A percentile compares a stretch with the other conserved stretches of the same genome.
Conservation (phyloP, 148 eudicot genomes). For the Chenopodium berlandieri region DNA sequence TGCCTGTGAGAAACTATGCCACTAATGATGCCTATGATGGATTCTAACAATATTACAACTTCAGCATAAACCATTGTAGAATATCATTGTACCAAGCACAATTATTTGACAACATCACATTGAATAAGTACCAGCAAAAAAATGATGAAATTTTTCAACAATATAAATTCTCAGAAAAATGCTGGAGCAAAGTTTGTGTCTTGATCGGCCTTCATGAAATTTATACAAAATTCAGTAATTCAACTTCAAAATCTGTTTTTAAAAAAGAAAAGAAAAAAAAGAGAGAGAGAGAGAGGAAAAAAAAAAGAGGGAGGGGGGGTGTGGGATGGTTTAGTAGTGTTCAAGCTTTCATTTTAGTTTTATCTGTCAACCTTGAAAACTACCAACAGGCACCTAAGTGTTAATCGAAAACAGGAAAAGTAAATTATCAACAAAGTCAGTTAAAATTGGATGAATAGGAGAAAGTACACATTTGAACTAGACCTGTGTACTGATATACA, state of each 20-base stretch:
- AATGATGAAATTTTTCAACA: not conserved
- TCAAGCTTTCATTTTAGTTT: too few relatives aligned
- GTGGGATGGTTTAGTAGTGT: not conserved
- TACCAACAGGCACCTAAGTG: too few relatives aligned
- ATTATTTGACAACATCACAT: too few relatives aligned
- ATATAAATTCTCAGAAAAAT: not conserved
- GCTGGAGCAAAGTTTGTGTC: not conserved
- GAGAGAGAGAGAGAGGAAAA: too few relatives aligned
- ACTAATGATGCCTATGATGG: too few relatives aligned
- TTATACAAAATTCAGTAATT: not conserved
- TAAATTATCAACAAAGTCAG: not conserved
- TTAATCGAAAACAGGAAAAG: not conserved
- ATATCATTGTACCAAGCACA: too few relatives aligned
- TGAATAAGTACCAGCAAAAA: not conserved
- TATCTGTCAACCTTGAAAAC: too few relatives aligned
- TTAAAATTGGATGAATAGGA: not conserved
- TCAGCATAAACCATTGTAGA: too few relatives aligned
- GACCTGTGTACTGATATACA: not conserved
- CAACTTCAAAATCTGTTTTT: too few relatives aligned
- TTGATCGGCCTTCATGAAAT: not conserved
- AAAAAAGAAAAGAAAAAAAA: too few relatives aligned
- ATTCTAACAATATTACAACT: too few relatives aligned
- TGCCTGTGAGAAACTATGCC: slow-evolving; percentile 29
- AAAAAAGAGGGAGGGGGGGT: too few relatives aligned
- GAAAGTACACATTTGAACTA: not conserved